A percentile compares a stretch with the other conserved stretches of the same genome.
Evolutionary conservation across 805 yeast genomes (phyloP).

Genomic region (Saturnispora sekii): DNA sequence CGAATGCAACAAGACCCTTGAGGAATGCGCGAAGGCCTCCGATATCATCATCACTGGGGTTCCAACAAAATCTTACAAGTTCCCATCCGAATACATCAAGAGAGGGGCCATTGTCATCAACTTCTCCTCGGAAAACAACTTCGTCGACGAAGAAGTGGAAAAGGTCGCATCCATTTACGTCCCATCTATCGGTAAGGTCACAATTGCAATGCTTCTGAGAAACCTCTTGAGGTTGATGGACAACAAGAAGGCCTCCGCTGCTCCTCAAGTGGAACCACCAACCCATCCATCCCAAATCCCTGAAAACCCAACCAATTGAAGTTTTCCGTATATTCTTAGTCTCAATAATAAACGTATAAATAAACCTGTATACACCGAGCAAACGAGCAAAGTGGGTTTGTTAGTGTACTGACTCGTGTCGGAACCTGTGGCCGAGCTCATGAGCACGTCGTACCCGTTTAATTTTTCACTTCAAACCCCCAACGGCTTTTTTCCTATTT

Average conservation of each 20-base stretch:
- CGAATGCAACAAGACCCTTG: conserved; percentile 42
- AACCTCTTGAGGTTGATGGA: conserved; percentile 75
- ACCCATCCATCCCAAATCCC: conserved; percentile 12
- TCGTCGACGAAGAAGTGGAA: conserved; percentile 70
- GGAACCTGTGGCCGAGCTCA: too few relatives aligned
- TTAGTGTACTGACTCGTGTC: too few relatives aligned
- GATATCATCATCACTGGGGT: conserved; percentile 97
- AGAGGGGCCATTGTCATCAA: conserved; percentile 89
- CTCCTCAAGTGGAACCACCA: conserved; percentile 11
- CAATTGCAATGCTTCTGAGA: conserved; percentile 88
- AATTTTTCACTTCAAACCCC: background rate
- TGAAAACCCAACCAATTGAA: conserved; percentile 6
- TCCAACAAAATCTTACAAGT: conserved; percentile 73
- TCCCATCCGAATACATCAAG: conserved; percentile 69
- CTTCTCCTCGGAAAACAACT: conserved; percentile 84
- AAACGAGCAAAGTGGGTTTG: too few relatives aligned
- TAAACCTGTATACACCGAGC: too few relatives aligned
- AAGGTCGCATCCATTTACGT: conserved; percentile 83
- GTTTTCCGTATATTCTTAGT: background rate
- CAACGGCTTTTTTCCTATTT: too few relatives aligned
- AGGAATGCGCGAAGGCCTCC: conserved; percentile 59
- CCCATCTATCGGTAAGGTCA: conserved; percentile 93
- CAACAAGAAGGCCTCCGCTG: conserved; percentile 35
- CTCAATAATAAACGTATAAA: background rate
- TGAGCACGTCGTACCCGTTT: background rate